Conservation (phyloP, 345 rosid species). For the Aquilaria yunnanensis region DNA sequence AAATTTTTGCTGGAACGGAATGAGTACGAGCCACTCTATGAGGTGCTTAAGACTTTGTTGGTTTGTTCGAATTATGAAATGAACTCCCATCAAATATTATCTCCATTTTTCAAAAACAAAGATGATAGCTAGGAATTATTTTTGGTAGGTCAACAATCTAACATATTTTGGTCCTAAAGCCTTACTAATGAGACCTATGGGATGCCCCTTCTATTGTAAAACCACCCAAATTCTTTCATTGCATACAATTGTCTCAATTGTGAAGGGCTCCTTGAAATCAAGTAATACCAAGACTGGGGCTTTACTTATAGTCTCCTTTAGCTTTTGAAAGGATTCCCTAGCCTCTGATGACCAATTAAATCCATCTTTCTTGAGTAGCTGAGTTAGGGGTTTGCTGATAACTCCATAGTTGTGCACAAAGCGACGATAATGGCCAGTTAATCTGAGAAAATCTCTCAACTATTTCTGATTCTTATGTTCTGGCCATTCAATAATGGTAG, state of each 20-base stretch:
- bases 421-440: neutral
- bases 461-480: neutral
- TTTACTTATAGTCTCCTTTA: neutral
- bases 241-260: no score
- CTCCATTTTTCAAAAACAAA: neutral
- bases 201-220: neutral
- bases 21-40: no score
- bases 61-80: no score
- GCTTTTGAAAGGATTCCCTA: neutral
- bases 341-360: neutral
- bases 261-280: neutral
- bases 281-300: neutral
- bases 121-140: neutral
- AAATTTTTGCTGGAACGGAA: no score
- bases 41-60: no score
- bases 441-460: neutral
- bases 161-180: neutral
- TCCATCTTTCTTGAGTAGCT: neutral
- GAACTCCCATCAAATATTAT: neutral
- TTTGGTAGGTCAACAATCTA: neutral
- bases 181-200: neutral
- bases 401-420: neutral
- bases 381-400: neutral
- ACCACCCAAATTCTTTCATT: neutral
- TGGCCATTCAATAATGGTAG: neutral